Base-by-base conservation (phyloP, 805 yeast species). In the Sporopachydermia lactativora region DNA sequence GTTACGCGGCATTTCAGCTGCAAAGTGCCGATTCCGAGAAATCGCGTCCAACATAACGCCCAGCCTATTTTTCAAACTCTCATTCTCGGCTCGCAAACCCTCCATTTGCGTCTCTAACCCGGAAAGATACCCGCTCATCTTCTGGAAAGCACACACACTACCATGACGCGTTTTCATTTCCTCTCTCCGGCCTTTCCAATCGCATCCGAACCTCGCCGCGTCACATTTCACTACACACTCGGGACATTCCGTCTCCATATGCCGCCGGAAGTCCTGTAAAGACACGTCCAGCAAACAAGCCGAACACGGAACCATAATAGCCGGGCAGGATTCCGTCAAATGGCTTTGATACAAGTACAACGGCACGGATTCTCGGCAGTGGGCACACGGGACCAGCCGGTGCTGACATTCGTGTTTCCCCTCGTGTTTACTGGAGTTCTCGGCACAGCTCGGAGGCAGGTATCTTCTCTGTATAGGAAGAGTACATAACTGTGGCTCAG, bases 401-500 rank as follows among this genome's bases (percentile, higher is more conserved):
- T 24, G 31, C n/a, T 24, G 31, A 24, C 31, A 24, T n/a, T 24
- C 13, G n/a, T 24, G 31, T 8, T 8, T n/a, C 8, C 31, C 31
- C n/a, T 24, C 31, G n/a, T n/a, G n/a, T n/a, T n/a, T n/a, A n/a
- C n/a, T n/a, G n/a, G n/a, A n/a, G n/a, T n/a, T n/a, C n/a, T n/a
- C n/a, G n/a, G n/a, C n/a, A n/a, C n/a, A n/a, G n/a, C n/a, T n/a
- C n/a, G n/a, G n/a, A n/a, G n/a, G n/a, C 13, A 24, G 13, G 31
- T 24, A 24, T 24, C 31, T 24, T 24, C 31, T 8, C n/a, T 24
- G 31, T 24, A 24, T 24, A 8, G 31, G 31, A 8, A 24, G n/a
- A 8, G 8, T 24, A 24, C 31, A 24, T n/a, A 24, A 24, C n/a
- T 24, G 13, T 24, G 31, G 31, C 8, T 3, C 49, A 13, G 19